Evolutionary conservation across 495 filamentous ascomycete species (phyloP).

Genomic region (Xylaria bambusicola): DNA sequence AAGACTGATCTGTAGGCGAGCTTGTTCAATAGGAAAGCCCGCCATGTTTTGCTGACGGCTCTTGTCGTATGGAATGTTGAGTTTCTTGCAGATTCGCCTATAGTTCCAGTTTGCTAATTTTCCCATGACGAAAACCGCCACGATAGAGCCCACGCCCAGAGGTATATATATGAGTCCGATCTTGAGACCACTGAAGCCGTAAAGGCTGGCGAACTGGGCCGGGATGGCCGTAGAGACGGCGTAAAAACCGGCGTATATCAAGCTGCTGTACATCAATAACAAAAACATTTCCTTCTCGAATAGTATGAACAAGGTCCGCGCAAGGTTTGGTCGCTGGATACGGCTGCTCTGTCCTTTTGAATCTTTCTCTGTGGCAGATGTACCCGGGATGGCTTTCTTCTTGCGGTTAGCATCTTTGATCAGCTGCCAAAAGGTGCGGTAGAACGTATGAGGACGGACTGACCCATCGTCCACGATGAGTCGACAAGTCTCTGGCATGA

Average conservation of each 20-base stretch:
- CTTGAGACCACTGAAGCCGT: conserved; percentile 59
- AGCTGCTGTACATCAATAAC: conserved; percentile 56
- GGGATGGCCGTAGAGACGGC: conserved; percentile 55
- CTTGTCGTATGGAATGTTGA: conserved; percentile 48
- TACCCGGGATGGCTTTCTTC: neutral
- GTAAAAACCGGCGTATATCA: conserved; percentile 65
- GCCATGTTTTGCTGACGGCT: conserved; percentile 50
- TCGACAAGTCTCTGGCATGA: conserved; percentile 60
- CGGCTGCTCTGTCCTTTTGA: conserved; percentile 34
- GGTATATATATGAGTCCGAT: conserved; percentile 62
- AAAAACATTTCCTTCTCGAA: conserved; percentile 62
- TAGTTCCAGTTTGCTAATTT: conserved; percentile 58
- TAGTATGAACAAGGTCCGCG: conserved; percentile 60
- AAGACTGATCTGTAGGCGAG: conserved; percentile 59
- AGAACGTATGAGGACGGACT: conserved; percentile 42
- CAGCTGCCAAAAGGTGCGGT: conserved; percentile 42
- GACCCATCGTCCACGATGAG: conserved; percentile 68
- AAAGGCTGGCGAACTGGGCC: conserved; percentile 52
- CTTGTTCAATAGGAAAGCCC: conserved; percentile 65
- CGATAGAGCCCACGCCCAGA: conserved; percentile 61
- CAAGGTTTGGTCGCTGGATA: conserved; percentile 57
- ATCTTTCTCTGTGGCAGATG: conserved; percentile 22
- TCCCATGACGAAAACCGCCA: conserved; percentile 61
- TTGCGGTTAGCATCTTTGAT: conserved; percentile 26
- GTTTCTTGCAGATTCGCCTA: conserved; percentile 41